phyloP scores from a whole-genome alignment of 2,329 filamentous ascomycete species.

The Phoma herbarum region DNA sequence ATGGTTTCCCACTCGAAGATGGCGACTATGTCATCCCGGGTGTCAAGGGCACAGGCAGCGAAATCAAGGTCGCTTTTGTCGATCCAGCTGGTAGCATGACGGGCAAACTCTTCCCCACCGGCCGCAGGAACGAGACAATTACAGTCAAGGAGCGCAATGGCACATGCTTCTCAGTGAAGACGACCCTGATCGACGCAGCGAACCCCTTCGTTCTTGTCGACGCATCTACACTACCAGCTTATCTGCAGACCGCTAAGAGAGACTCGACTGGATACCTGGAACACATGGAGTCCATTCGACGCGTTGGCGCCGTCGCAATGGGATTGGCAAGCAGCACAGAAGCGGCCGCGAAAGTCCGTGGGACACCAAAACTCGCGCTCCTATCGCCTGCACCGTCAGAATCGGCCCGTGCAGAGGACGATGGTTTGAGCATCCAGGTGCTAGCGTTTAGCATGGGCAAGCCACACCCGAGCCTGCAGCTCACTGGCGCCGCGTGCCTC shows the following conservation, averaged over 20 bases:
- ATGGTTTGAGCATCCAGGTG: slow-evolving; percentile 29
- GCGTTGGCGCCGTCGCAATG: slow-evolving; percentile 66
- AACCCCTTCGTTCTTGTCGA: slow-evolving; percentile 70
- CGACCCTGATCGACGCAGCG: slow-evolving; percentile 68
- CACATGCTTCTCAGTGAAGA: slow-evolving; percentile 52
- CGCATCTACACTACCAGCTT: slow-evolving; percentile 61
- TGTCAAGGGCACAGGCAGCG: slow-evolving; percentile 65
- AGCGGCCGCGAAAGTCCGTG: slow-evolving; percentile 53
- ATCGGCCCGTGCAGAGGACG: not conserved
- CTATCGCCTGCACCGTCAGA: slow-evolving; percentile 49
- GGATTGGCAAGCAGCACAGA: slow-evolving; percentile 59
- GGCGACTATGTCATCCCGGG: slow-evolving; percentile 71
- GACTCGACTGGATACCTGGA: slow-evolving; percentile 57
- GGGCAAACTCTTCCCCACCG: slow-evolving; percentile 67
- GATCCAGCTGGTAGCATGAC: slow-evolving; percentile 71
- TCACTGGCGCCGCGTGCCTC: slow-evolving; percentile 47
- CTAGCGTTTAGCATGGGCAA: slow-evolving; percentile 46
- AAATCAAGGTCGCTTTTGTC: slow-evolving; percentile 67
- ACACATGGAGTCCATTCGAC: slow-evolving; percentile 65
- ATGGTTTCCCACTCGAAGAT: slow-evolving; percentile 49
- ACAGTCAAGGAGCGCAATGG: slow-evolving; percentile 27
- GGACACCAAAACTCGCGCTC: slow-evolving; percentile 69
- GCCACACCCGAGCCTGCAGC: slow-evolving; percentile 44
- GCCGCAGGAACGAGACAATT: slow-evolving; percentile 61
- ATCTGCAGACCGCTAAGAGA: slow-evolving; percentile 54